Evolutionary conservation across 1,284 basidiomycete species (phyloP).

Genomic region (Ceratobasidium sp.): DNA sequence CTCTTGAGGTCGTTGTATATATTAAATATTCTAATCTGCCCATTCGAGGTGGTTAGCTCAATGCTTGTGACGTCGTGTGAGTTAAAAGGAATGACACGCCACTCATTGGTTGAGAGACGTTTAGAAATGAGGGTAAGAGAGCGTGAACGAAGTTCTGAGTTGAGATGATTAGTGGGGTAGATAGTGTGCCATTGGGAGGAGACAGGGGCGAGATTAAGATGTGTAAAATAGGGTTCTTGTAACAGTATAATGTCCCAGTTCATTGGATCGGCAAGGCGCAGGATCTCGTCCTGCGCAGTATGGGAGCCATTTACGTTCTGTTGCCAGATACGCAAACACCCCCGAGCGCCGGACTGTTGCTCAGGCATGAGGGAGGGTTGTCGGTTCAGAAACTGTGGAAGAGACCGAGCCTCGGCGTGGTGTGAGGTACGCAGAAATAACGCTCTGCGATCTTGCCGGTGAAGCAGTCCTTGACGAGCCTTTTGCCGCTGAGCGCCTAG

Average conservation of each 20-base stretch:
- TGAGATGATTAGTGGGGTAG: constrained; percentile 46
- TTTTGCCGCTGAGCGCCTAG: no score
- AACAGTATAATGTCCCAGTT: constrained; percentile 49
- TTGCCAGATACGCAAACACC: constrained; percentile 46
- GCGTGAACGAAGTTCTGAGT: constrained; percentile 38
- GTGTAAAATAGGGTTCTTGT: constrained; percentile 51
- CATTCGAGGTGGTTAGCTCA: constrained; percentile 40
- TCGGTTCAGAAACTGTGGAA: not conserved
- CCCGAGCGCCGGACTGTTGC: not conserved
- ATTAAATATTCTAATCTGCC: constrained; percentile 47
- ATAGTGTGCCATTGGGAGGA: constrained; percentile 46
- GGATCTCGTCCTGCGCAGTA: constrained; percentile 45
- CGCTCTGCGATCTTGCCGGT: not conserved
- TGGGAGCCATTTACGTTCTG: constrained; percentile 49
- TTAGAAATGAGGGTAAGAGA: constrained; percentile 49
- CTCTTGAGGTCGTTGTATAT: constrained; percentile 51
- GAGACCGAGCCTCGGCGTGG: not conserved
- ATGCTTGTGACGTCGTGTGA: constrained; percentile 49
- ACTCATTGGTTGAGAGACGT: constrained; percentile 46
- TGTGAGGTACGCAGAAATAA: not conserved
- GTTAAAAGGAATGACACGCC: constrained; percentile 44
- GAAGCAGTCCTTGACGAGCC: not conserved
- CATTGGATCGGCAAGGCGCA: constrained; percentile 43
- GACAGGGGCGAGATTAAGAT: constrained; percentile 17
- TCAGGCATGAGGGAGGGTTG: not conserved